Conservation (phyloP, 2,329 filamentous ascomycete genomes). For the Cladophialophora chaetospira region DNA sequence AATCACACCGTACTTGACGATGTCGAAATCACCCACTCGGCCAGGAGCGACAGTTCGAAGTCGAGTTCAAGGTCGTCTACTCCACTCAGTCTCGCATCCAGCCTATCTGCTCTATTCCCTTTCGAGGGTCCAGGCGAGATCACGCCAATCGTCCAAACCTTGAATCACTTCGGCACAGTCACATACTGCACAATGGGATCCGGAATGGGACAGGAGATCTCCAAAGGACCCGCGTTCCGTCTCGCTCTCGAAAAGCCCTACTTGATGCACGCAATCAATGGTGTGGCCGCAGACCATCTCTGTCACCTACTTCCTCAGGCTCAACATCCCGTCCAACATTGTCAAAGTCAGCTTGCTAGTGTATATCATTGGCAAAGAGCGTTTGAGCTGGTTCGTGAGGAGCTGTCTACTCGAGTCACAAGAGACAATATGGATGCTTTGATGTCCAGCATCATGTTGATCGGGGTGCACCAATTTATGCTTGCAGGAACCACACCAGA, state of each 20-base stretch:
- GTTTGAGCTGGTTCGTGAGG: conserved; percentile 40
- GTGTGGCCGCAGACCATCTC: conserved; percentile 38
- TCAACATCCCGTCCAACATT: conserved; percentile 34
- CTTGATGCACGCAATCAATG: conserved; percentile 43
- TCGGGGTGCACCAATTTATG: conserved; percentile 41
- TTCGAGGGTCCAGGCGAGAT: conserved; percentile 12
- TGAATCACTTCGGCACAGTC: conserved; percentile 22
- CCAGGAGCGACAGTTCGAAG: neutral
- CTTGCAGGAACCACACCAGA: conserved; percentile 3
- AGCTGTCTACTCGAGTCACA: conserved; percentile 35
- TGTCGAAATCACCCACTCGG: neutral
- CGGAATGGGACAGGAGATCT: conserved; percentile 17
- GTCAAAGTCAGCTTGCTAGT: conserved; percentile 31
- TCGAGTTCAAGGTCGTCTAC: neutral
- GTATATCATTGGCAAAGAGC: conserved; percentile 44
- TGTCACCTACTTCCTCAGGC: conserved; percentile 34
- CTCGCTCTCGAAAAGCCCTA: conserved; percentile 37
- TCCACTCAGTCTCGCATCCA: neutral
- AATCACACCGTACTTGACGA: neutral
- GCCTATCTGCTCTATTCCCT: neutral
- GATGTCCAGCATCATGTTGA: conserved; percentile 42
- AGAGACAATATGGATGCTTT: conserved; percentile 43
- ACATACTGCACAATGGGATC: conserved; percentile 21
- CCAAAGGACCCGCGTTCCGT: neutral
- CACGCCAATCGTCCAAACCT: conserved; percentile 17